A percentile compares a stretch with the other conserved stretches of the same genome.
phyloP scores from a whole-genome alignment of 1,284 basidiomycete genomes.

The Fomitopsis schrenkii region DNA sequence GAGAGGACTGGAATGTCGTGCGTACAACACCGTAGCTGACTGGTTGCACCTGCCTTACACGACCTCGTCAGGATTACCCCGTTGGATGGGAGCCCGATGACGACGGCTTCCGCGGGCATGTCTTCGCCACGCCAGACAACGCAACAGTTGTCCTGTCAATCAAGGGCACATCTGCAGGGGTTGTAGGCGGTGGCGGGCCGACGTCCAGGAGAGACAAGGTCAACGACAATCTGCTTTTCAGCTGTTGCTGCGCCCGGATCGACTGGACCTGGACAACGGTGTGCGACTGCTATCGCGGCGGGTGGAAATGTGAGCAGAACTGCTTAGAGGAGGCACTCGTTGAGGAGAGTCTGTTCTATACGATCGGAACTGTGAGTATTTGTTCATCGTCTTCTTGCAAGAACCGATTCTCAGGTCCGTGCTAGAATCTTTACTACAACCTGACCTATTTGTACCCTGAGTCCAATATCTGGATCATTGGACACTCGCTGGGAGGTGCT shows the following conservation, averaged over 20 bases:
- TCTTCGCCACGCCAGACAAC: conserved; percentile 84
- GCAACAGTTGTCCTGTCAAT: conserved; percentile 85
- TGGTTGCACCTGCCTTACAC: not conserved
- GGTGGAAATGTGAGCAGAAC: conserved; percentile 79
- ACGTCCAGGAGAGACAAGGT: conserved; percentile 90
- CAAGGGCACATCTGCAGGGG: conserved; percentile 87
- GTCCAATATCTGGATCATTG: conserved; percentile 90
- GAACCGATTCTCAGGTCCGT: not conserved
- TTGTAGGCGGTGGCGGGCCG: conserved; percentile 80
- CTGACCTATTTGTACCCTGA: conserved; percentile 91
- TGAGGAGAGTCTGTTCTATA: conserved; percentile 88
- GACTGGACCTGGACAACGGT: conserved; percentile 96
- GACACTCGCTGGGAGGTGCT: conserved; percentile 86
- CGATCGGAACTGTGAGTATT: conserved; percentile 67
- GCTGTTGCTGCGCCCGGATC: conserved; percentile 94
- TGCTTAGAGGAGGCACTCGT: conserved; percentile 81
- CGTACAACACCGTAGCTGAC: conserved; percentile 20
- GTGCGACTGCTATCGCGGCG: conserved; percentile 86
- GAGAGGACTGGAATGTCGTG: conserved; percentile 61
- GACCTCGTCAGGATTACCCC: conserved; percentile 57
- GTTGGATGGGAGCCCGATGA: conserved; percentile 91
- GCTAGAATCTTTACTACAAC: conserved; percentile 89
- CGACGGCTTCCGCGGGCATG: conserved; percentile 89
- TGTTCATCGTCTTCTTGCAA: not conserved
- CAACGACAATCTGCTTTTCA: conserved; percentile 96